Percentiles rank a stretch among this genome's conserved stretches.
Conservation (phyloP, 371 early-diverging fungal species). For the Saksenaea oblongispora region DNA sequence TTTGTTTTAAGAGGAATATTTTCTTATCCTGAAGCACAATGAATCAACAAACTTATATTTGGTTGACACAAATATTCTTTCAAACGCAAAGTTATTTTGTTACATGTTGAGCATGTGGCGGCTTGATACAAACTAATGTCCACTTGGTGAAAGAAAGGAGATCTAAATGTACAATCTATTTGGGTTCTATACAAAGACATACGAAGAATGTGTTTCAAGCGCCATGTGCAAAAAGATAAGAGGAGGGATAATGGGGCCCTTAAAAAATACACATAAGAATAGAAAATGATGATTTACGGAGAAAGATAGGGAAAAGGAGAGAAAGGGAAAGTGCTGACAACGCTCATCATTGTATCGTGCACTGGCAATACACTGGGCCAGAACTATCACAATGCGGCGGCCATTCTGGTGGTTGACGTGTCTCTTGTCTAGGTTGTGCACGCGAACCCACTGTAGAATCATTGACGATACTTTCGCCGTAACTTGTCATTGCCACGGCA, state of each 20-base stretch:
- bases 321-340: neutral
- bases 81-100: too few species aligned
- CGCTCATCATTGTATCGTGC: slow-evolving; percentile 29
- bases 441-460: neutral
- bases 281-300: slow-evolving; percentile 2
- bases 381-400: slow-evolving; percentile 11
- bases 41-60: too few species aligned
- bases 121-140: neutral
- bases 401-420: slow-evolving; percentile 13
- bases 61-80: too few species aligned
- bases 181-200: slow-evolving; percentile 4
- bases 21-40: too few species aligned
- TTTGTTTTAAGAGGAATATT: too few species aligned
- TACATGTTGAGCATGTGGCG: too few species aligned
- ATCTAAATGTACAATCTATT: slow-evolving; percentile 6
- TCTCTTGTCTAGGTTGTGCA: slow-evolving; percentile 5
- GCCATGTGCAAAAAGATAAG: neutral
- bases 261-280: neutral
- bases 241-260: neutral
- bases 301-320: neutral
- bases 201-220: neutral
- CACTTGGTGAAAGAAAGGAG: slow-evolving; percentile 1
- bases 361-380: slow-evolving; percentile 40
- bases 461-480: slow-evolving; percentile 18
- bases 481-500: slow-evolving; percentile 35